Base-by-base conservation (phyloP, 371 early-diverging fungal genomes). In the Batkoa obscura region DNA sequence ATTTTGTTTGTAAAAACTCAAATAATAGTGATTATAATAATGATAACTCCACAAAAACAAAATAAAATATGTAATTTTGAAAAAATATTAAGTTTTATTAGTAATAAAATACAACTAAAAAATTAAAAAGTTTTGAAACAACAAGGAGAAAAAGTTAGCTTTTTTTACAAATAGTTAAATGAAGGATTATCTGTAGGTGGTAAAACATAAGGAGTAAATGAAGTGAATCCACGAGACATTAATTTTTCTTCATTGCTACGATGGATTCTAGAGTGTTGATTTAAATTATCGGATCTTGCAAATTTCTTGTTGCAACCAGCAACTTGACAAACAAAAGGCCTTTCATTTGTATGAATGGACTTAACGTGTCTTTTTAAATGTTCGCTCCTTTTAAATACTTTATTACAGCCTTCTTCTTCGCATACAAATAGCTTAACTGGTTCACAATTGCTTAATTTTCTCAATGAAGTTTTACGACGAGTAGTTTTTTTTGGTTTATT, bases 201-300 rank as follows among this genome's bases (percentile, higher is more conserved):
- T 39, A 53, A 30, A 4, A 53, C 42, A 39, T 32, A 53, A 12
- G 53, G 53, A 15, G 42, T 41, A 23, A 6, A 15, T 10, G 53
- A 53, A 38, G 53, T 53, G 23, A 53, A 17, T 17, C 53, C 53
- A 13, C 39, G 35, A 23, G 17, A 6, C 53, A 13, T 53, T 6
- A 53, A 6, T 43, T 55, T 55, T 17, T 55, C 55, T 10, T 12
- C 17, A 17, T 32, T 15, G 43, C 43, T 13, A 9, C 55, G 42
- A 23, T 55, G 55, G 43, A 55, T 55, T 2, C 55, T 12, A 13
- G 43, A 23, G 34, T 83, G 86, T 59, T 81, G 80, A 56, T 79
- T 77, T 54, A 90, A 62, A 62, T 88, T 88, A 60, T 90, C 90
- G 37, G 81, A 79, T 50, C 94, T 74, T 9, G 86, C 79, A 68